Conservation (phyloP, 2,329 filamentous ascomycete species). For the Ophioceras dolichostomum region DNA sequence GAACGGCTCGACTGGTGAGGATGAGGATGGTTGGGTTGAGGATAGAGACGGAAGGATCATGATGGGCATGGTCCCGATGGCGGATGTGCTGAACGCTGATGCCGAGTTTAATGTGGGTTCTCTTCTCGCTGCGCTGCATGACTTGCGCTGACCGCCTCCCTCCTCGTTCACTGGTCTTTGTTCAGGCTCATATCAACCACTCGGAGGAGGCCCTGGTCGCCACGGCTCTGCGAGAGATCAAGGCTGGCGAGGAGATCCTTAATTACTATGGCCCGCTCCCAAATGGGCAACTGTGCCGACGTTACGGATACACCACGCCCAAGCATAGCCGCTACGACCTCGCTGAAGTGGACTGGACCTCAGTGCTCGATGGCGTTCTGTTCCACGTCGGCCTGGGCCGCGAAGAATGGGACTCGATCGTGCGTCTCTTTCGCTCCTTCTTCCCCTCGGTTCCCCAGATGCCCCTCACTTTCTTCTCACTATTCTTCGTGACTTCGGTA, state of each 20-base stretch:
- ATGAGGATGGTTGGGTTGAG: constrained; percentile 52
- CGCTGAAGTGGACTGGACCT: constrained; percentile 57
- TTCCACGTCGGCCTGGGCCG: constrained; percentile 8
- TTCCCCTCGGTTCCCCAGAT: constrained; percentile 7
- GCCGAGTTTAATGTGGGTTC: constrained; percentile 71
- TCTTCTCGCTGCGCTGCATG: constrained; percentile 30
- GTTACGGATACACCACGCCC: constrained; percentile 78
- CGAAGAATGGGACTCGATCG: constrained; percentile 26
- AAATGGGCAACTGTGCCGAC: constrained; percentile 67
- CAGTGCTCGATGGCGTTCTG: constrained; percentile 16
- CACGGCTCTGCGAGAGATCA: constrained; percentile 56
- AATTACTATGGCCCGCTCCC: constrained; percentile 85
- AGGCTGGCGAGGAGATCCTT: constrained; percentile 62
- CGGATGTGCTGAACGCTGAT: constrained; percentile 82
- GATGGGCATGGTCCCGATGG: constrained; percentile 85
- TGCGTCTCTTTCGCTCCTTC: no score
- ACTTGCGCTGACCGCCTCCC: constrained; percentile 30
- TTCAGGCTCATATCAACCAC: constrained; percentile 42
- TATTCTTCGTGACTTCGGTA: not conserved
- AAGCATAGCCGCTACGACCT: constrained; percentile 73
- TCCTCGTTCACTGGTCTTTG: not conserved
- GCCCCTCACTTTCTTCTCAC: no score
- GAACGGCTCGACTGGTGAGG: no score
- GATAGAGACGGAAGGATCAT: constrained; percentile 43
- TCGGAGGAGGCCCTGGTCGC: constrained; percentile 51